A percentile compares a stretch with the other conserved stretches of the same genome.
phyloP scores from a whole-genome alignment of 2,329 filamentous ascomycete species.

The Allantophomopsis cytisporea region DNA sequence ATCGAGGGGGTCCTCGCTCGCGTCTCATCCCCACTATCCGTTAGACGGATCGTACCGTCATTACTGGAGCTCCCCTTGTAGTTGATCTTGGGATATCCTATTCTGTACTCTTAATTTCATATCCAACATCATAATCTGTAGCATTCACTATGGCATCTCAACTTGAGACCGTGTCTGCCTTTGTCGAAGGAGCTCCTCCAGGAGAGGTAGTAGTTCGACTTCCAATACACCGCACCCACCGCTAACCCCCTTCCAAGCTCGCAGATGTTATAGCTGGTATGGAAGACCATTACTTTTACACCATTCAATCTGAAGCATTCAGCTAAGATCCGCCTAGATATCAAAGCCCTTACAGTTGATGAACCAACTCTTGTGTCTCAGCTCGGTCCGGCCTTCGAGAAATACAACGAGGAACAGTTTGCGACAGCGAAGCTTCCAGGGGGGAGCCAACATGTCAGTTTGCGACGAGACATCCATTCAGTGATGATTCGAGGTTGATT shows the following conservation, averaged over 20 bases:
- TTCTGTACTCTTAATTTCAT: too few relatives aligned
- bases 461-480: neutral
- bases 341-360: conserved; percentile 70
- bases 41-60: too few relatives aligned
- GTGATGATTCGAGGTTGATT: conserved; percentile 5
- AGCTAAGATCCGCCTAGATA: conserved; percentile 44
- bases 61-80: too few relatives aligned
- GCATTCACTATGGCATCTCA: conserved; percentile 12
- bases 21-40: too few relatives aligned
- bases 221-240: conserved; percentile 4
- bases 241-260: conserved; percentile 38
- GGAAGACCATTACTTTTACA: conserved; percentile 3
- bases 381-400: conserved; percentile 73
- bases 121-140: too few relatives aligned
- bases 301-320: neutral
- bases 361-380: conserved; percentile 54
- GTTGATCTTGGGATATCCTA: too few relatives aligned
- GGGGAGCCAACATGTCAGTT: conserved; percentile 58
- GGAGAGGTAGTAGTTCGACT: conserved; percentile 60
- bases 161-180: conserved; percentile 59
- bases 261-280: conserved; percentile 79
- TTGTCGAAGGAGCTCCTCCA: conserved; percentile 86
- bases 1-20: too few relatives aligned
- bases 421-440: conserved; percentile 80
- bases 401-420: conserved; percentile 95